Base-by-base conservation (phyloP, 305 asterid species). In the Fraxinus sp. region DNA sequence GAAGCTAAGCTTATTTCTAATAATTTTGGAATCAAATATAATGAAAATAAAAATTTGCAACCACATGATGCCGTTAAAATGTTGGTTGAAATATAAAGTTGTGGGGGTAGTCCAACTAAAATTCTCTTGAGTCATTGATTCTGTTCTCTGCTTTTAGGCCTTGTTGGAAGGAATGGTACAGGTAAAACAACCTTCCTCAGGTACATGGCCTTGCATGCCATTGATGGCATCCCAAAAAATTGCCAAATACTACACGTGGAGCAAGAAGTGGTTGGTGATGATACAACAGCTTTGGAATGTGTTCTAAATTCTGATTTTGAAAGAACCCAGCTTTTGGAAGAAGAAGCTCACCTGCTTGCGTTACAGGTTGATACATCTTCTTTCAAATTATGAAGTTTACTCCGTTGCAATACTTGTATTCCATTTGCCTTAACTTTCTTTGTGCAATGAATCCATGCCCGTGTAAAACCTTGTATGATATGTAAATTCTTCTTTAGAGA, bases 251-350 rank as follows among this genome's bases (percentile, higher is more conserved):
- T 96, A 83, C 99, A 96, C 76, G 99, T 94, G 74, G 99, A 96
- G 88, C 99, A 96, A 91, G 99, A 96, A 90, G 99, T 96, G 79
- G 95, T 77, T 89, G 99, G 99, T n/a, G 98, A 96, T 87, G 84
- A 90, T 87, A 92, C 90, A 84, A 70, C 92, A 24, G 99, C 93
- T 41, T 84, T 96, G 93, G 97, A 96, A 87, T 96, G 99, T 84
- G 97, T 96, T 79, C 94, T 96, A 52, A 93, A 93, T 84, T 43
- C 98, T 84, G 99, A 96, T 83, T 84, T 89, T 82, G 99, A 96
- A 88, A 91, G 99, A 89, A 86, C 86, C 84, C 91, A 86, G 81
- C 98, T 96, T 85, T 87, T 96, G 84, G 97, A 91, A 73, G 99
- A 96, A 91, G 99, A 96, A 89, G 85, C 90, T 74, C 92, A 78